A percentile compares a stretch with the other conserved stretches of the same genome.
phyloP scores from a whole-genome alignment of 345 rosid genomes.

The Syzygium jambos region DNA sequence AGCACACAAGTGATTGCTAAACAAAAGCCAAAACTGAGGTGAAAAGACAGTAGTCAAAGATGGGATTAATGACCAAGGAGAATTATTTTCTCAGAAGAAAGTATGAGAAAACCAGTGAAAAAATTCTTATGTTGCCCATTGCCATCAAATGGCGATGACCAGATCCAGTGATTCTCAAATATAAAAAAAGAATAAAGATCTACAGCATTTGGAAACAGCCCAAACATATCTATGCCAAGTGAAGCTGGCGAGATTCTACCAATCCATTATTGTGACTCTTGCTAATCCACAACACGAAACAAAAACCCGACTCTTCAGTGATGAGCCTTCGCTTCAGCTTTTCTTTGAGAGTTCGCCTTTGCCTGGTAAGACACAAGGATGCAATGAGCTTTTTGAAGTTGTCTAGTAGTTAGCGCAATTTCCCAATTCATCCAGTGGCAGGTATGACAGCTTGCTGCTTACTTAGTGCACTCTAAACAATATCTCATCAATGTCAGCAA shows the following conservation, averaged over 20 bases:
- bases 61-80: not conserved
- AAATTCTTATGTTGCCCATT: not conserved
- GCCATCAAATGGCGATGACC: not conserved
- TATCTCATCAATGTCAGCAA: not conserved
- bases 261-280: slow-evolving; percentile 3
- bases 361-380: slow-evolving; percentile 4
- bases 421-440: not conserved
- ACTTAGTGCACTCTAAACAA: not conserved
- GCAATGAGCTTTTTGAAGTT: not conserved
- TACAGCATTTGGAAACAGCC: not conserved
- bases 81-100: not conserved
- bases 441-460: not conserved
- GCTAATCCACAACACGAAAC: not conserved
- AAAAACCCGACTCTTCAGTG: not conserved
- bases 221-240: not conserved
- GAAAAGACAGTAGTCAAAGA: not conserved
- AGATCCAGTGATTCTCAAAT: not conserved
- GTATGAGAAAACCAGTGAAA: not conserved
- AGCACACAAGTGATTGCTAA: not conserved
- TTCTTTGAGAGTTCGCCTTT: slow-evolving; percentile 37
- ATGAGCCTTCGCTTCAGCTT: slow-evolving; percentile 46
- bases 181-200: not conserved
- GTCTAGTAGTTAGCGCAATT: not conserved
- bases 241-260: not conserved
- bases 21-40: not conserved